phyloP scores from a whole-genome alignment of 2,329 filamentous ascomycete genomes.

The Pseudocercospora fuligena region DNA sequence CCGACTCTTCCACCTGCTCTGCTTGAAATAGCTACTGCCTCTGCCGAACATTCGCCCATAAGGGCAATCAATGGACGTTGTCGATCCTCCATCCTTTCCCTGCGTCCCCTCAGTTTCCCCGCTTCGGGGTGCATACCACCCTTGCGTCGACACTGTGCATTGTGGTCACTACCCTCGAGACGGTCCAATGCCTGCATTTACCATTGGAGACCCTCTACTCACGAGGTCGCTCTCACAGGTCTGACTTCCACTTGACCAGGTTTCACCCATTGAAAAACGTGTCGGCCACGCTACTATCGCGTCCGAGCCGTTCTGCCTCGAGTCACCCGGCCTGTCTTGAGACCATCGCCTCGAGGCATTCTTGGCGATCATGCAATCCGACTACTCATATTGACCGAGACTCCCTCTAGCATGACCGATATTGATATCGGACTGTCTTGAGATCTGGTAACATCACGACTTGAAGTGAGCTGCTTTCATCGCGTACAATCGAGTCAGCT shows the following conservation, averaged over 20 bases:
- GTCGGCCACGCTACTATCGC: neutral
- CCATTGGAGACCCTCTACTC: neutral
- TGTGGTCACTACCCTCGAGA: neutral
- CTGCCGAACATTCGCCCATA: neutral
- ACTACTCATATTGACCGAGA: neutral
- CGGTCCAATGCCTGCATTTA: neutral
- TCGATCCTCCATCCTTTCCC: neutral
- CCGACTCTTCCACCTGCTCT: neutral
- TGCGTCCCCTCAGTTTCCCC: conserved; percentile 7
- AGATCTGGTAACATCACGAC: no score
- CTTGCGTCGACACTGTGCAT: neutral
- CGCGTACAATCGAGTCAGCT: neutral
- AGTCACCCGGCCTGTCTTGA: neutral
- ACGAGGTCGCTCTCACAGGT: neutral
- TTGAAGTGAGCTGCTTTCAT: neutral
- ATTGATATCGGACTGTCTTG: neutral
- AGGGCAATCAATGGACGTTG: neutral
- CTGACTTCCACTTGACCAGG: neutral
- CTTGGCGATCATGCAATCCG: neutral
- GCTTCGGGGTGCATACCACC: conserved; percentile 18
- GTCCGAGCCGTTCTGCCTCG: neutral
- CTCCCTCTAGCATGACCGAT: neutral
- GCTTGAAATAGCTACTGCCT: neutral
- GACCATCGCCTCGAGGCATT: neutral
- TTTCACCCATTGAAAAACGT: neutral